These are phyloP conservation scores for Exophiala phaeomuriformis DNA, from an alignment of 2,329 filamentous ascomycete genomes.

Conservation along the genomic window DNA sequence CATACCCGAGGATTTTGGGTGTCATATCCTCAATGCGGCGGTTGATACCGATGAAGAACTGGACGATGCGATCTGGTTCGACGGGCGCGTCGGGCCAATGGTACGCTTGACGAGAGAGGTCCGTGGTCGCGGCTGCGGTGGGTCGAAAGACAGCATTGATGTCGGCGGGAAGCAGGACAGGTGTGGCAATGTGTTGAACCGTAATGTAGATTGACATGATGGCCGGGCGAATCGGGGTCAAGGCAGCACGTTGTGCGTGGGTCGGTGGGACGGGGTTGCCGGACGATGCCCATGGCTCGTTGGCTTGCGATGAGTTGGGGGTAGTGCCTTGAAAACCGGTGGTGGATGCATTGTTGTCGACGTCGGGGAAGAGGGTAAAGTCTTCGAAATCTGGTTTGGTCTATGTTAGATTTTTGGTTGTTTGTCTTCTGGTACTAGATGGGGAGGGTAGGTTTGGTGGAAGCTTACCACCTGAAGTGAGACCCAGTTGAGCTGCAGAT, in stretches of 20 bases:
- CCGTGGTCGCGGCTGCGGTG: not conserved
- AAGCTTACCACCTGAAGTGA: too few relatives aligned
- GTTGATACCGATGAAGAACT: constrained; percentile 14
- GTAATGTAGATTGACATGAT: constrained; percentile 17
- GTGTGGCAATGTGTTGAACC: not conserved
- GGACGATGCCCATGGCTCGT: constrained; percentile 9
- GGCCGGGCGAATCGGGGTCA: constrained; percentile 9
- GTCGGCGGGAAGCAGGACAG: not conserved
- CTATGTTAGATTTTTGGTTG: too few relatives aligned
- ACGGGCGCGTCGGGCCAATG: constrained; percentile 20
- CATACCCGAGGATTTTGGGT: constrained; percentile 7
- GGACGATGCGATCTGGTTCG: not conserved
- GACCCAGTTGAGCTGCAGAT: too few relatives aligned
- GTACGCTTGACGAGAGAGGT: constrained; percentile 6
- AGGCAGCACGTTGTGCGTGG: not conserved
- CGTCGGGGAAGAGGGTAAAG: too few relatives aligned
- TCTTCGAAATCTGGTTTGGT: too few relatives aligned
- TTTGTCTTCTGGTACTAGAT: too few relatives aligned
- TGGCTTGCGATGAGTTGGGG: not conserved
- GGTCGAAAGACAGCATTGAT: not conserved
- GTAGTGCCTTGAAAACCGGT: too few relatives aligned
- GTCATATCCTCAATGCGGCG: constrained; percentile 7
- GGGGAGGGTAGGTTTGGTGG: too few relatives aligned
- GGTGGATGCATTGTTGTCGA: not conserved
- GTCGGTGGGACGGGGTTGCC: constrained; percentile 3